These are phyloP conservation scores for Sarocladium kiliense DNA, from an alignment of 2,329 filamentous ascomycete genomes.

Conservation along the genomic window DNA sequence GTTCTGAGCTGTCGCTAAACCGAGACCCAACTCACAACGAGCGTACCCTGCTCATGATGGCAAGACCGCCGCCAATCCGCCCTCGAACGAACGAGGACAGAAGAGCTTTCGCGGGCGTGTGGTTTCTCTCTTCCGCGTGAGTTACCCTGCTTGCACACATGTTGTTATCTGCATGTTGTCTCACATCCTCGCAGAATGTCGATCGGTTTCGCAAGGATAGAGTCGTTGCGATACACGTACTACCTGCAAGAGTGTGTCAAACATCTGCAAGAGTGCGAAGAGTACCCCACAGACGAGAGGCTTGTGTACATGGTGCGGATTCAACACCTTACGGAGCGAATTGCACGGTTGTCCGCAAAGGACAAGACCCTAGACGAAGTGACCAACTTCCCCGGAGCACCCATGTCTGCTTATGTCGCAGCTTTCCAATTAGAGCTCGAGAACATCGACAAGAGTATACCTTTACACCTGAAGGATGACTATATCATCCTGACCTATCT, in stretches of 20 bases:
- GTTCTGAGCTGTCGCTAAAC: conserved; percentile 42
- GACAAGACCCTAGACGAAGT: conserved; percentile 29
- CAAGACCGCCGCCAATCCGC: conserved; percentile 23
- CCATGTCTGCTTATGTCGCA: conserved; percentile 38
- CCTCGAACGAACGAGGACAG: conserved; percentile 44
- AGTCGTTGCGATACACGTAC: conserved; percentile 44
- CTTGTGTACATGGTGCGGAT: conserved; percentile 43
- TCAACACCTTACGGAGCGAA: conserved; percentile 46
- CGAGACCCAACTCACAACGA: conserved; percentile 34
- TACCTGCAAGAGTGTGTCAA: conserved; percentile 47
- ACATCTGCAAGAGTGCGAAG: conserved; percentile 35
- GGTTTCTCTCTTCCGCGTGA: conserved; percentile 50
- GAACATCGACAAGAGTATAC: conserved; percentile 30
- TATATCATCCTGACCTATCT: conserved; percentile 35
- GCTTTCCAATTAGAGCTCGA: conserved; percentile 42
- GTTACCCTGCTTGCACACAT: conserved; percentile 15
- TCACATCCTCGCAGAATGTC: conserved; percentile 28
- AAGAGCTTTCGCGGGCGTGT: conserved; percentile 46
- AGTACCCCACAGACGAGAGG: conserved; percentile 41
- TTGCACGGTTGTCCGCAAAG: conserved; percentile 34
- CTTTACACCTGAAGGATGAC: conserved; percentile 29
- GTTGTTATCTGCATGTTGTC: background rate
- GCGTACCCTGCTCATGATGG: conserved; percentile 35
- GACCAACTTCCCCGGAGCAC: conserved; percentile 31
- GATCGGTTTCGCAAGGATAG: conserved; percentile 36